Conservation (phyloP, 331 rosid genomes). For the Arachis monticola region DNA sequence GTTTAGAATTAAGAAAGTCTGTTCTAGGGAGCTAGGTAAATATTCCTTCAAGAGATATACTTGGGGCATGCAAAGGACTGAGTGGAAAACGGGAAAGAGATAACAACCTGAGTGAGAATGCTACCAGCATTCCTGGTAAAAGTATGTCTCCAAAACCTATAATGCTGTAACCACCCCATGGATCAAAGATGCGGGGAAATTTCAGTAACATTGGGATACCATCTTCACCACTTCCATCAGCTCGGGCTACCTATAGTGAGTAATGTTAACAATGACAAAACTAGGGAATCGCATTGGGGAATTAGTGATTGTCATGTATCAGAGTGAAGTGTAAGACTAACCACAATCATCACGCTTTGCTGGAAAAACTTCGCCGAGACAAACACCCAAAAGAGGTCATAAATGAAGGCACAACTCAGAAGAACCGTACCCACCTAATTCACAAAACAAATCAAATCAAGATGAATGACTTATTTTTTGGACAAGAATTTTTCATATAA, state of each 20-base stretch:
- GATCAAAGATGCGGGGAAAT: slow-evolving; percentile 94
- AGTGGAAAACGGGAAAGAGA: slow-evolving; percentile 27
- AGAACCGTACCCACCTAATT: slow-evolving; percentile 95
- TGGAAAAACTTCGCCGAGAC: slow-evolving; percentile 79
- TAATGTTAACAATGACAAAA: slow-evolving; percentile 23
- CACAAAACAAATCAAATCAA: slow-evolving; percentile 41
- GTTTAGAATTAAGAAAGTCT: slow-evolving; percentile 1
- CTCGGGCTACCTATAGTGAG: slow-evolving; percentile 82
- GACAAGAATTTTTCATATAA: slow-evolving; percentile 3
- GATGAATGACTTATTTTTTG: slow-evolving; percentile 30
- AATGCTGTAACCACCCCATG: slow-evolving; percentile 99
- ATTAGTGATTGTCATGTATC: slow-evolving; percentile 19
- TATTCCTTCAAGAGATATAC: slow-evolving; percentile 17
- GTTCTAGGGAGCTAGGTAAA: slow-evolving; percentile 9
- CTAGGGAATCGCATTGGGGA: slow-evolving; percentile 7
- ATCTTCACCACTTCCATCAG: slow-evolving; percentile 91
- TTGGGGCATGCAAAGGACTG: slow-evolving; percentile 27
- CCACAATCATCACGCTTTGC: slow-evolving; percentile 99
- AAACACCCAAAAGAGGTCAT: slow-evolving; percentile 97
- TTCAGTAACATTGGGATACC: slow-evolving; percentile 97
- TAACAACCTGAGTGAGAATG: slow-evolving; percentile 89
- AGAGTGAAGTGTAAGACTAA: slow-evolving; percentile 51
- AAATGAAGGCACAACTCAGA: slow-evolving; percentile 87
- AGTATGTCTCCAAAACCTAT: slow-evolving; percentile 98
- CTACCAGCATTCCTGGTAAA: slow-evolving; percentile 87